phyloP scores from a whole-genome alignment of 1,284 basidiomycete species.

The Trametes polyzona region DNA sequence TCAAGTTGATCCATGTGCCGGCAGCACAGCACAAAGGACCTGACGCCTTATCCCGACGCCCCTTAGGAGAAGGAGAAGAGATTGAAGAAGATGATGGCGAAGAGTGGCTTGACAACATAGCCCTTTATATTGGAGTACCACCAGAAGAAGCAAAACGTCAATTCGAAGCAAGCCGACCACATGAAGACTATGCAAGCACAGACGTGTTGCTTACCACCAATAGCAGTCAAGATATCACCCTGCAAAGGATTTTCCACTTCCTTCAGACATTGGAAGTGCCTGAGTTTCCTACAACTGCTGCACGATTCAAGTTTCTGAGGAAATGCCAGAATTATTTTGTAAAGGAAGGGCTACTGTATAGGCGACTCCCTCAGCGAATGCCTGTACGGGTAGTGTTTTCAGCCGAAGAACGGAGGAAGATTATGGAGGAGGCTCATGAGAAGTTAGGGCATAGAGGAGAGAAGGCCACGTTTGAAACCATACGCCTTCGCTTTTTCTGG shows the following conservation, averaged over 20 bases:
- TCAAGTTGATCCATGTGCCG: conserved; percentile 40
- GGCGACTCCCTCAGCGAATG: conserved; percentile 9
- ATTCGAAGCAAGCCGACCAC: conserved; percentile 21
- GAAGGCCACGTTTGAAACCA: conserved; percentile 16
- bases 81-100: conserved; percentile 6
- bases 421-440: conserved; percentile 21
- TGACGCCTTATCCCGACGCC: conserved; percentile 37
- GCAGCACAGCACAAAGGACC: conserved; percentile 24
- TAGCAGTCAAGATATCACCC: no score
- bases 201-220: conserved; percentile 23
- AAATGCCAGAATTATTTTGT: no score
- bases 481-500: background rate
- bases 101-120: conserved; percentile 36
- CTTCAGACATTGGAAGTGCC: no score
- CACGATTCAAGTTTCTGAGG: no score
- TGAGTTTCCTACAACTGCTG: no score
- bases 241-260: no score
- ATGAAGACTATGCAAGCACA: conserved; percentile 8
- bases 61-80: conserved; percentile 22
- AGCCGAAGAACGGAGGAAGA: background rate
- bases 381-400: conserved; percentile 13
- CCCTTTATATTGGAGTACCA: background rate
- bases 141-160: background rate
- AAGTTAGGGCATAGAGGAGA: conserved; percentile 28
- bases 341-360: background rate